Evolutionary conservation across 306 rosid genomes (phyloP).

Genomic region (Fragaria vesca): DNA sequence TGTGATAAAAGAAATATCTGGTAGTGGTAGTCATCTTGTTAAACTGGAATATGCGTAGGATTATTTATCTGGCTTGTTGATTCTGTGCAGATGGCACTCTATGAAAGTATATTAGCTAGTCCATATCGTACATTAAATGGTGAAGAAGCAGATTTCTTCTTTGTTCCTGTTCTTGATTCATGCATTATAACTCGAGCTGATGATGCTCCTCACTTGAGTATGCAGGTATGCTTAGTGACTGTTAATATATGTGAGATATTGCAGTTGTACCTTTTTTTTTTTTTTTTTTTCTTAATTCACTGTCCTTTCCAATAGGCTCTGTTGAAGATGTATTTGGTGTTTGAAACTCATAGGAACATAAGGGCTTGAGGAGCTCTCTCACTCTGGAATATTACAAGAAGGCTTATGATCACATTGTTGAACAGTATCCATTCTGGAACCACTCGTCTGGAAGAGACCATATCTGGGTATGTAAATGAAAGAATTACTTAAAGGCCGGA

Average conservation of each 20-base stretch:
- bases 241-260: not conserved
- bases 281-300: not conserved
- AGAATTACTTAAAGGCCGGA: constrained; percentile 15
- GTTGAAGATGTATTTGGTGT: constrained; percentile 4
- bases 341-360: constrained; percentile 56
- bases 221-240: constrained; percentile 49
- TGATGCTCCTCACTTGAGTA: constrained; percentile 91
- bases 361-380: constrained; percentile 90
- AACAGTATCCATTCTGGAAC: constrained; percentile 82
- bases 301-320: not conserved
- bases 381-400: constrained; percentile 81
- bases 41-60: constrained; percentile 5
- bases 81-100: constrained; percentile 74
- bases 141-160: constrained; percentile 95
- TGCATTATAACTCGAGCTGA: constrained; percentile 92
- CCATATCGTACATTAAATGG: constrained; percentile 87
- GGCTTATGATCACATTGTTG: constrained; percentile 69
- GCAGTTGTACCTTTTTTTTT: not conserved
- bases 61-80: constrained; percentile 25
- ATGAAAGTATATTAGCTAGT: constrained; percentile 87
- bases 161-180: constrained; percentile 94
- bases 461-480: constrained; percentile 60
- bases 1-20: not conserved
- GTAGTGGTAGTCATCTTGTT: constrained; percentile 11
- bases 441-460: constrained; percentile 94